These are phyloP conservation scores for Pichia sp. DNA, from an alignment of 1,139 yeast species.

Conservation along the genomic window DNA sequence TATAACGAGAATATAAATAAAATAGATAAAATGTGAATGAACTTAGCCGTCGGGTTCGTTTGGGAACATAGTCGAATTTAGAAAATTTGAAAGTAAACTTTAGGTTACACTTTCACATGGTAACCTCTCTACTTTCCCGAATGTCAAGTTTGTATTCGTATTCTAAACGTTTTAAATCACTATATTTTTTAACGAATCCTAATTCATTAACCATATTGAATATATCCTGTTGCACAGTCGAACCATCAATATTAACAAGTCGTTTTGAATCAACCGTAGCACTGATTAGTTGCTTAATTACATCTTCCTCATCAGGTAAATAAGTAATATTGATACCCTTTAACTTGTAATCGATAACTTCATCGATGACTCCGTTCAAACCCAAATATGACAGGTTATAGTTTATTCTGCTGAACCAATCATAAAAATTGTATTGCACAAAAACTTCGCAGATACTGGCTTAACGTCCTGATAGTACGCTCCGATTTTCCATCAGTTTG, in stretches of 20 bases:
- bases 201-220: background rate
- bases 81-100: background rate
- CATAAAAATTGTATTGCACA: background rate
- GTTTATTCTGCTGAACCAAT: background rate
- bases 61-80: background rate
- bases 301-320: background rate
- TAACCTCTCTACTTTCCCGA: background rate
- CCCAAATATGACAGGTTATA: background rate
- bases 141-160: background rate
- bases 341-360: background rate
- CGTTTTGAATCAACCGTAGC: background rate
- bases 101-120: background rate
- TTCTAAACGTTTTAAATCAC: background rate
- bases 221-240: background rate
- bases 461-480: too few species aligned
- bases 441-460: too few species aligned
- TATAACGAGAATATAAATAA: too few species aligned
- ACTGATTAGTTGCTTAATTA: background rate
- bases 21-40: too few species aligned
- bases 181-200: background rate
- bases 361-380: background rate
- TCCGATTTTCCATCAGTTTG: too few species aligned
- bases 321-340: background rate
- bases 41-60: too few species aligned
- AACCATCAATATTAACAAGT: background rate